Conservation (phyloP, 192 early-diverging fungal genomes). For the Allomyces macrogynus region DNA sequence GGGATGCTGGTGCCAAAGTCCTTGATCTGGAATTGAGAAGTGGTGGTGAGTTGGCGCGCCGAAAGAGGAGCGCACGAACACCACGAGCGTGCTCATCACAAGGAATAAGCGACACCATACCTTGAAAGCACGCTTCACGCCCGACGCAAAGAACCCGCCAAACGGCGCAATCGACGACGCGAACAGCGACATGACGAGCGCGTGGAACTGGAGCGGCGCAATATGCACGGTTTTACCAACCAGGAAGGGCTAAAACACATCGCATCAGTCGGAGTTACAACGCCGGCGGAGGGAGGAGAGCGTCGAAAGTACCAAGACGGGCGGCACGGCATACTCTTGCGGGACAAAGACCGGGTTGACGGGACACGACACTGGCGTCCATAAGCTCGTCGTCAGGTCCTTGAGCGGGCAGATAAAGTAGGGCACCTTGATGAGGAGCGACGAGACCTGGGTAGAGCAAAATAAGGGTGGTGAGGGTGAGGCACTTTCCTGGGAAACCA, state of each 20-base stretch:
- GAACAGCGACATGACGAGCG: conserved; percentile 70
- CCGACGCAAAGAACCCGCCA: conserved; percentile 97
- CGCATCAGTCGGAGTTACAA: too few relatives aligned
- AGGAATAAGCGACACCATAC: too few relatives aligned
- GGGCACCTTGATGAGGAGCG: conserved; percentile 29
- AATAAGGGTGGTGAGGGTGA: background rate
- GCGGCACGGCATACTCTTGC: background rate
- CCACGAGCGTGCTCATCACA: too few relatives aligned
- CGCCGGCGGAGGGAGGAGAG: too few relatives aligned
- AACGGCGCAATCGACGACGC: conserved; percentile 91
- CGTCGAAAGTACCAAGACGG: background rate
- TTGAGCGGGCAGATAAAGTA: conserved; percentile 48
- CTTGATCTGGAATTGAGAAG: conserved; percentile 31
- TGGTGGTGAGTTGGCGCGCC: too few relatives aligned
- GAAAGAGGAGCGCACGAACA: too few relatives aligned
- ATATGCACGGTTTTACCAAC: conserved; percentile 40
- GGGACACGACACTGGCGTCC: conserved; percentile 23
- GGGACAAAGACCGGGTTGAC: conserved; percentile 42
- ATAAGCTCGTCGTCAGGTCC: conserved; percentile 26
- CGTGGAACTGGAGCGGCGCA: conserved; percentile 70
- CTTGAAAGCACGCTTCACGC: conserved; percentile 92
- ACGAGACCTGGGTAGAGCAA: conserved; percentile 4
- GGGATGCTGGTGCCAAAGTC: conserved; percentile 94
- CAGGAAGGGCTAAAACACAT: background rate
- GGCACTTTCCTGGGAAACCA: too few relatives aligned